Evolutionary conservation across 495 filamentous ascomycete genomes (phyloP).

Genomic region (Thermochaetoides thermophila): DNA sequence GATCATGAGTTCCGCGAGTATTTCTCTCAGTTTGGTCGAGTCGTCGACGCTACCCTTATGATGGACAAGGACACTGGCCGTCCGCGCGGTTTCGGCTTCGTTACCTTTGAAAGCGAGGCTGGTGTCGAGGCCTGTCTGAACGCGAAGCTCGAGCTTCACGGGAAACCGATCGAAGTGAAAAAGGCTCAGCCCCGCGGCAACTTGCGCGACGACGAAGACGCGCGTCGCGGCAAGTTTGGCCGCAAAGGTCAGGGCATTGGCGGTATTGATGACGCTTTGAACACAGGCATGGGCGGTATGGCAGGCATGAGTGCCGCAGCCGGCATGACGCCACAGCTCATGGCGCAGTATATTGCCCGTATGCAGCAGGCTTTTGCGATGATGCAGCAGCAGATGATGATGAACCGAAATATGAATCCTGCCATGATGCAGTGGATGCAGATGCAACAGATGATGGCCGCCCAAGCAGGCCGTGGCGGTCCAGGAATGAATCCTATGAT

Average conservation of each 20-base stretch:
- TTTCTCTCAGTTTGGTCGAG: constrained; percentile 89
- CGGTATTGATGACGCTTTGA: constrained; percentile 27
- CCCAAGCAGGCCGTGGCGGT: constrained; percentile 20
- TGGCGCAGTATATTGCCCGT: constrained; percentile 93
- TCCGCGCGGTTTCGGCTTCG: constrained; percentile 94
- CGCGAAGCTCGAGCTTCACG: constrained; percentile 69
- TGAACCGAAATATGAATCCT: constrained; percentile 47
- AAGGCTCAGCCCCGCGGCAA: constrained; percentile 94
- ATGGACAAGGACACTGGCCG: constrained; percentile 98
- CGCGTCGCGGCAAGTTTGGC: constrained; percentile 40
- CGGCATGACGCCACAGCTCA: constrained; percentile 84
- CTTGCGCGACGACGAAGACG: constrained; percentile 78
- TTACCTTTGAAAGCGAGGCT: constrained; percentile 91
- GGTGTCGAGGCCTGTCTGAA: constrained; percentile 85
- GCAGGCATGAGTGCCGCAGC: constrained; percentile 24
- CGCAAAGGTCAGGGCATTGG: constrained; percentile 23
- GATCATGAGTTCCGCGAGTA: constrained; percentile 93
- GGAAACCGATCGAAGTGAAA: constrained; percentile 95
- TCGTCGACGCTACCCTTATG: constrained; percentile 96
- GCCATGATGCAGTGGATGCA: constrained; percentile 57
- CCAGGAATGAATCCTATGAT: no score
- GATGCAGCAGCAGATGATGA: constrained; percentile 77
- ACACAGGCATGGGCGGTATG: constrained; percentile 20
- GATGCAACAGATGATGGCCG: constrained; percentile 74
- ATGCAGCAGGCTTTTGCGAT: constrained; percentile 94